Evolutionary conservation across 2,329 filamentous ascomycete species (phyloP).

Genomic region (Calcarisporium arbuscula): DNA sequence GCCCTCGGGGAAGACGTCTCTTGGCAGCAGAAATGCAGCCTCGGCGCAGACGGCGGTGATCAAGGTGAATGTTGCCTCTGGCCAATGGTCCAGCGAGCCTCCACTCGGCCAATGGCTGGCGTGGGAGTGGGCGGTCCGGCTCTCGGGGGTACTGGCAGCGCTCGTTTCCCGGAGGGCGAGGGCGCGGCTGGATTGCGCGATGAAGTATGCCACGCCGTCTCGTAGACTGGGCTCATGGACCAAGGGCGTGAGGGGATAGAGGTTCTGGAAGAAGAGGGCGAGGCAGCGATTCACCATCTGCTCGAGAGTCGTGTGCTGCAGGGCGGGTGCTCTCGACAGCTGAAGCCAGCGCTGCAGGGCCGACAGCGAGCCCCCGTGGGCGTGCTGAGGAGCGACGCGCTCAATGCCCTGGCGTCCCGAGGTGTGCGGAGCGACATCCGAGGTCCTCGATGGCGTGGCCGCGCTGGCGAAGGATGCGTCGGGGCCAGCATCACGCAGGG

Average conservation of each 20-base stretch:
- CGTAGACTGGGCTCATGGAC: conserved; percentile 35
- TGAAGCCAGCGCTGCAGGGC: conserved; percentile 23
- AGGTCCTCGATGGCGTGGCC: too few species aligned
- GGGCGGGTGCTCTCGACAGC: conserved; percentile 16
- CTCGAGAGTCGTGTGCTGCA: conserved; percentile 18
- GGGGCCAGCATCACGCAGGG: conserved; percentile 5
- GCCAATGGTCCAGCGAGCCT: conserved; percentile 21
- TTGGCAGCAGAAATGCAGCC: conserved; percentile 32
- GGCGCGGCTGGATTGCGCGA: conserved; percentile 10
- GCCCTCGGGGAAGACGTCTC: conserved; percentile 31
- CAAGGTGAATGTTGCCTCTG: conserved; percentile 32
- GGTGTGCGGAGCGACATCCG: conserved; percentile 8
- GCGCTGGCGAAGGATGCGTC: conserved; percentile 4
- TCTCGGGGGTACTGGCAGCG: conserved; percentile 8
- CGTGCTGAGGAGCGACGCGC: conserved; percentile 5
- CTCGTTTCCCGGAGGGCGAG: conserved; percentile 7
- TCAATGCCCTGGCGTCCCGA: too few species aligned
- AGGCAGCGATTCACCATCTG: conserved; percentile 25
- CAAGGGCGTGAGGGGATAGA: conserved; percentile 35
- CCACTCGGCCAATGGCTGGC: conserved; percentile 7
- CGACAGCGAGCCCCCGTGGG: conserved; percentile 7
- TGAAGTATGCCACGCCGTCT: conserved; percentile 27
- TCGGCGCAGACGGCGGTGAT: conserved; percentile 38
- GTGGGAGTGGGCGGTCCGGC: conserved; percentile 4
- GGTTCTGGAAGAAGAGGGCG: conserved; percentile 35